These are phyloP conservation scores for Pleurostoma richardsiae DNA, from an alignment of 2,329 filamentous ascomycete genomes.

Conservation along the genomic window DNA sequence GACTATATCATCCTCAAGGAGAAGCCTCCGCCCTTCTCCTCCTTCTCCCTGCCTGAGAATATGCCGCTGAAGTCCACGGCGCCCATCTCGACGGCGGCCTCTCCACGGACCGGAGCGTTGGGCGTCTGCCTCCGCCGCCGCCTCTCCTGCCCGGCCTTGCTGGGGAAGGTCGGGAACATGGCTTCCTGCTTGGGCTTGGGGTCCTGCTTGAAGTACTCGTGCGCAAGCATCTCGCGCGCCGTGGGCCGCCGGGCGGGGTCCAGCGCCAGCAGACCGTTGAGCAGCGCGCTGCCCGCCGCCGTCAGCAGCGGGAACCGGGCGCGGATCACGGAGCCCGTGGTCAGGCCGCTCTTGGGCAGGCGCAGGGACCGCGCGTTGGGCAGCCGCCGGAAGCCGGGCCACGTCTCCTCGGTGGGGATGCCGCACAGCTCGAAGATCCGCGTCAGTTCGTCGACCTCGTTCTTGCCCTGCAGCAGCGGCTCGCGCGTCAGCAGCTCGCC, in stretches of 20 bases:
- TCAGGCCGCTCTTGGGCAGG: constrained; percentile 47
- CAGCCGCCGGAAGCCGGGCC: constrained; percentile 82
- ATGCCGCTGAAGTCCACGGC: constrained; percentile 65
- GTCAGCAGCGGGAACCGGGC: constrained; percentile 80
- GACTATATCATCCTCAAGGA: constrained; percentile 55
- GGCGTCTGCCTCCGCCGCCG: constrained; percentile 69
- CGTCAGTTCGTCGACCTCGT: constrained; percentile 85
- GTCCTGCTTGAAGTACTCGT: constrained; percentile 84
- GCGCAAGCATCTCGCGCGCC: constrained; percentile 68
- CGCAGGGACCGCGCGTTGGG: constrained; percentile 81
- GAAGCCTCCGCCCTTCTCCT: constrained; percentile 62
- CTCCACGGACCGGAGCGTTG: constrained; percentile 75
- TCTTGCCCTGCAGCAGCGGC: constrained; percentile 79
- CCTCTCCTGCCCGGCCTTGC: constrained; percentile 88
- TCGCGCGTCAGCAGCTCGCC: constrained; percentile 82
- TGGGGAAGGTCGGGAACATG: constrained; percentile 96
- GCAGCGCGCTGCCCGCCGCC: constrained; percentile 62
- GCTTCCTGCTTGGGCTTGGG: constrained; percentile 84
- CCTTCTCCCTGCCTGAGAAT: constrained; percentile 61
- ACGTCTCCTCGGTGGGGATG: constrained; percentile 73
- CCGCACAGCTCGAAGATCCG: constrained; percentile 89
- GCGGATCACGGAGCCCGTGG: constrained; percentile 54
- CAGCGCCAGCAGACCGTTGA: constrained; percentile 66
- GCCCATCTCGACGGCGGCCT: constrained; percentile 52
- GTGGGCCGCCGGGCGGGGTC: constrained; percentile 69